These are phyloP conservation scores for Plenodomus lindquistii DNA, from an alignment of 2,329 filamentous ascomycete genomes.

Conservation along the genomic window DNA sequence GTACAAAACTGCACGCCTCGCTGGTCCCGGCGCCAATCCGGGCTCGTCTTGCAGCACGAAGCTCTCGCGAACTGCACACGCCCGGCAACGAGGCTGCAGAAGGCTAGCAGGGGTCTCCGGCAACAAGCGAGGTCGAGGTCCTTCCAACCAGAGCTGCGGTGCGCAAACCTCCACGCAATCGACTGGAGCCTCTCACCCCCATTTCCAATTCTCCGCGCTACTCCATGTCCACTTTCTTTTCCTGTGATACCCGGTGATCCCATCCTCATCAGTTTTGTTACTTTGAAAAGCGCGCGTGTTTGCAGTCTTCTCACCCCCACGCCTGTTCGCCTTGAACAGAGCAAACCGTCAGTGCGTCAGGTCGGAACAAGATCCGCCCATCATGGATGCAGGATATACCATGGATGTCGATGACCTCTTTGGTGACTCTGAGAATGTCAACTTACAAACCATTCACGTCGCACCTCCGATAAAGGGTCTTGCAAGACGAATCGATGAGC, in stretches of 20 bases:
- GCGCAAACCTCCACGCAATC: slow-evolving; percentile 15
- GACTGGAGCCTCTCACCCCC: slow-evolving; percentile 10
- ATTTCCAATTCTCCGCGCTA: background rate
- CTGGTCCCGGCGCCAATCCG: no score
- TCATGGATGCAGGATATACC: slow-evolving; percentile 54
- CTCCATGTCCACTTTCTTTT: slow-evolving; percentile 6
- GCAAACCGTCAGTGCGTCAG: slow-evolving; percentile 23
- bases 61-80: slow-evolving; percentile 23
- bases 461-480: slow-evolving; percentile 67
- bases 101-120: background rate
- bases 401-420: slow-evolving; percentile 52
- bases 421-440: slow-evolving; percentile 59
- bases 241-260: slow-evolving; percentile 26
- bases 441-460: slow-evolving; percentile 60
- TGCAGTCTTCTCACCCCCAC: background rate
- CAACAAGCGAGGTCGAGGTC: slow-evolving; percentile 10
- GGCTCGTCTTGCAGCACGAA: slow-evolving; percentile 25
- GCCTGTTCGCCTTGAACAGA: background rate
- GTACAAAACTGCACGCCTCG: no score
- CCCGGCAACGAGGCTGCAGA: slow-evolving; percentile 5
- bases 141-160: slow-evolving; percentile 15
- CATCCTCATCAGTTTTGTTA: slow-evolving; percentile 3
- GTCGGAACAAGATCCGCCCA: slow-evolving; percentile 42
- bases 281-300: slow-evolving; percentile 2
- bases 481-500: slow-evolving; percentile 73